These are phyloP conservation scores for Coprinopsis cinerea DNA, from an alignment of 768 basidiomycete genomes.

Conservation along the genomic window DNA sequence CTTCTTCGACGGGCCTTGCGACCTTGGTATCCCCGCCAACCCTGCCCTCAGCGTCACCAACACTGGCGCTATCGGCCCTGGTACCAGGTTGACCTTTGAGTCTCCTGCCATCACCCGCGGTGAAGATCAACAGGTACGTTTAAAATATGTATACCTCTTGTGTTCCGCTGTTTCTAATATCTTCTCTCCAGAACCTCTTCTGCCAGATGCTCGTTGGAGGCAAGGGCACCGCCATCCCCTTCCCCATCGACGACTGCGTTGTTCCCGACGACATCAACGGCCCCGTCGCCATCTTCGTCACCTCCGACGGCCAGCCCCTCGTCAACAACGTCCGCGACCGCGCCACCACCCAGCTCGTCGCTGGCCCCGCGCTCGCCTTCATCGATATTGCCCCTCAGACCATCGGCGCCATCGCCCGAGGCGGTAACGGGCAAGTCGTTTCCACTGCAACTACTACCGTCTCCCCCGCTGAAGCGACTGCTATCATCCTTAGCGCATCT, in stretches of 20 bases:
- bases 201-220: slow-evolving; percentile 79
- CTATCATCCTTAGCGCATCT: slow-evolving; percentile 26
- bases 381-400: slow-evolving; percentile 53
- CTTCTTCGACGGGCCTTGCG: slow-evolving; percentile 64
- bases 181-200: slow-evolving; percentile 38
- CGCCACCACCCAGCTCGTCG: slow-evolving; percentile 48
- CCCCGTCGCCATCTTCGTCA: slow-evolving; percentile 69
- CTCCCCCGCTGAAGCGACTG: slow-evolving; percentile 29
- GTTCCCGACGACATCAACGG: slow-evolving; percentile 68
- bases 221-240: slow-evolving; percentile 42
- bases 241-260: slow-evolving; percentile 55
- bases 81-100: slow-evolving; percentile 58
- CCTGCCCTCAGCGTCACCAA: slow-evolving; percentile 57
- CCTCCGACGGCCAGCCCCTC: slow-evolving; percentile 55
- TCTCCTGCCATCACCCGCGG: slow-evolving; percentile 51
- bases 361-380: slow-evolving; percentile 67
- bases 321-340: slow-evolving; percentile 56
- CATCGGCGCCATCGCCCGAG: slow-evolving; percentile 41
- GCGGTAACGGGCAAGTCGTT: slow-evolving; percentile 6
- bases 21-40: slow-evolving; percentile 56
- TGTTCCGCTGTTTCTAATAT: not conserved
- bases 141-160: not conserved
- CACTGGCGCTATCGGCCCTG: slow-evolving; percentile 47
- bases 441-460: slow-evolving; percentile 22
- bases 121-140: slow-evolving; percentile 35